Evolutionary conservation across 148 eudicot genomes (phyloP).

Genomic region (Chenopodium suecicum): DNA sequence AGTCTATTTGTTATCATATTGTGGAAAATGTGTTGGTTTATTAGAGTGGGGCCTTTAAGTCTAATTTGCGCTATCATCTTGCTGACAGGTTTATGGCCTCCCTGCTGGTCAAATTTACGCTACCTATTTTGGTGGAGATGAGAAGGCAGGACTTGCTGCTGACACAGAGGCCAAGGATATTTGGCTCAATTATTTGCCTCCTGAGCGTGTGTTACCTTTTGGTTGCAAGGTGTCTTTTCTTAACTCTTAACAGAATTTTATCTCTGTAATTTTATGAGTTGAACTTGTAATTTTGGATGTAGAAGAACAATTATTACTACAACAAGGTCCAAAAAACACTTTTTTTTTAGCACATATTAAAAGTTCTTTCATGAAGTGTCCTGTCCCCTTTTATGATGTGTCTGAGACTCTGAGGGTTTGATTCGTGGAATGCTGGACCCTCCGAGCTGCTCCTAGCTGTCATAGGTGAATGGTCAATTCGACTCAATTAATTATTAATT

Average conservation of each 20-base stretch:
- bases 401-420: not conserved
- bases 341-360: not conserved
- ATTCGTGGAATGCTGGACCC: not conserved
- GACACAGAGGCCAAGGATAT: slow-evolving; percentile 79
- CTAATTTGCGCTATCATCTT: not conserved
- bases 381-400: not conserved
- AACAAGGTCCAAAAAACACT: not conserved
- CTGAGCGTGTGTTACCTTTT: slow-evolving; percentile 79
- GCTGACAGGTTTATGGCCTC: slow-evolving; percentile 61
- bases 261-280: not conserved
- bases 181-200: slow-evolving; percentile 84
- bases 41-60: not conserved
- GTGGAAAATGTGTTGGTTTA: not conserved
- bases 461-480: not conserved
- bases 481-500: not conserved
- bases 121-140: slow-evolving; percentile 97
- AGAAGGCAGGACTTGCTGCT: slow-evolving; percentile 77
- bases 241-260: not conserved
- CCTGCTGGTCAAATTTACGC: slow-evolving; percentile 81
- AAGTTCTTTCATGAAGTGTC: not conserved
- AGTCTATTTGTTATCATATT: not conserved
- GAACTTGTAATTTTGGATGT: not conserved
- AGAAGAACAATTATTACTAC: not conserved
- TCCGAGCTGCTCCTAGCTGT: not conserved
- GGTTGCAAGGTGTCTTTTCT: slow-evolving; percentile 75